Evolutionary conservation across 495 filamentous ascomycete species (phyloP), one percentile per base, ranked within the genome.

Genomic region (Cairneyella variabilis): DNA sequence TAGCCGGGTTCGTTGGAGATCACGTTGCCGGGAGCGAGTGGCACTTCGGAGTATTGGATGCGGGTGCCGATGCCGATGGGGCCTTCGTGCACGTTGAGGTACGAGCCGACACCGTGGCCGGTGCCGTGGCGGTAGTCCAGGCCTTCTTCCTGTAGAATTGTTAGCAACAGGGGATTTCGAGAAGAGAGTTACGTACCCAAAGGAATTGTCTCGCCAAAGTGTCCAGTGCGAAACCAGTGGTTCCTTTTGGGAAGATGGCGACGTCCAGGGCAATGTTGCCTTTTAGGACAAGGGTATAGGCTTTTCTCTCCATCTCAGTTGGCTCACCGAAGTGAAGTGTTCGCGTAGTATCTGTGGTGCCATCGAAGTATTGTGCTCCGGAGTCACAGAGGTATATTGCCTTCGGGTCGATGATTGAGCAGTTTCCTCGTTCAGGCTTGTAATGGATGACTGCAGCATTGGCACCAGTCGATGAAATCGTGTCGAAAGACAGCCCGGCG

Each of bases 361-460:
- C 95, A 69, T 99, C 95, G 11, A 86, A 75, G 58, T 91, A 99
- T 68, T 99, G 95, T 18, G 85, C 92, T 22, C 95, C 95, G 20
- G 93, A 97, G 66, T 99, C 95, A 64, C 95, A 99, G 32, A 99
- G 83, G 64, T 97, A 99, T 51, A 99, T 82, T 14, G 83, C 83
- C 20, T 83, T 83, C 5, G 91, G 90, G 58, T 99, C 91, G 58
- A 99, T 89, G 36, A 78, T 76, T 32, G 89, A 77, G 70, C 95
- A 97, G 55, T 73, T 82, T 46, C 89, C 89, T 47, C 78, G 79
- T 61, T 96, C 88, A 0, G 95, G 95, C 62, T 90, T 92, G 73
- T 99, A 99, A 68, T 99, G 95, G 41, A 99, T 97, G 16, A 99
- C 83, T 2, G 95, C 95, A 28, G 91, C 93, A 71, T 99, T 97